These are phyloP conservation scores for Malus domestica DNA, from an alignment of 306 rosid species.

Conservation along the genomic window DNA sequence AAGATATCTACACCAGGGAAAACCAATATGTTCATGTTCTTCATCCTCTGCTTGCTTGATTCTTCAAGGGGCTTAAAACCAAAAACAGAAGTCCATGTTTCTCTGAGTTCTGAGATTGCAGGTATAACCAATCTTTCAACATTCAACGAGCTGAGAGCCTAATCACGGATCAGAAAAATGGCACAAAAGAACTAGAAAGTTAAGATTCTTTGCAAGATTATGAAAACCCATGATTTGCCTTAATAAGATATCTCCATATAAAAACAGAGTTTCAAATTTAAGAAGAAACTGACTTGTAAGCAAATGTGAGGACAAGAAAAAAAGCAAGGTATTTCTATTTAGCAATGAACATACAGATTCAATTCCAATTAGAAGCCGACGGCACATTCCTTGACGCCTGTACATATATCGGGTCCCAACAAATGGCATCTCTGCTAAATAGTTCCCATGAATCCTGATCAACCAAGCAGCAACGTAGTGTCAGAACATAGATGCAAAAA, in stretches of 20 bases:
- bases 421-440: slow-evolving; percentile 95
- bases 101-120: slow-evolving; percentile 69
- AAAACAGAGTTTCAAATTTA: neutral
- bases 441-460: slow-evolving; percentile 77
- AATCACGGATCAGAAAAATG: slow-evolving; percentile 8
- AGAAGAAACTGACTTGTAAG: neutral
- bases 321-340: slow-evolving; percentile 8
- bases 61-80: slow-evolving; percentile 68
- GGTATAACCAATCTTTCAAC: slow-evolving; percentile 85
- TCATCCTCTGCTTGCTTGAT: slow-evolving; percentile 44
- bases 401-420: slow-evolving; percentile 86
- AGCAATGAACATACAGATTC: slow-evolving; percentile 59
- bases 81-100: slow-evolving; percentile 81
- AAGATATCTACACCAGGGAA: slow-evolving; percentile 79
- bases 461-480: slow-evolving; percentile 20
- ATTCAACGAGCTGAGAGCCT: slow-evolving; percentile 74
- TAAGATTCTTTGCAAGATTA: neutral
- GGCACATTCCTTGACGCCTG: slow-evolving; percentile 95
- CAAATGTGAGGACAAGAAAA: neutral
- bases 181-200: slow-evolving; percentile 7
- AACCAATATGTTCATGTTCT: slow-evolving; percentile 63
- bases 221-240: neutral
- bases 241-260: neutral
- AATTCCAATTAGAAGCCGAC: slow-evolving; percentile 70
- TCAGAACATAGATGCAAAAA: slow-evolving; percentile 9